Evolutionary conservation across 192 early-diverging fungal genomes (phyloP), one percentile per base, ranked within the genome.

Genomic region (Backusella circina): DNA sequence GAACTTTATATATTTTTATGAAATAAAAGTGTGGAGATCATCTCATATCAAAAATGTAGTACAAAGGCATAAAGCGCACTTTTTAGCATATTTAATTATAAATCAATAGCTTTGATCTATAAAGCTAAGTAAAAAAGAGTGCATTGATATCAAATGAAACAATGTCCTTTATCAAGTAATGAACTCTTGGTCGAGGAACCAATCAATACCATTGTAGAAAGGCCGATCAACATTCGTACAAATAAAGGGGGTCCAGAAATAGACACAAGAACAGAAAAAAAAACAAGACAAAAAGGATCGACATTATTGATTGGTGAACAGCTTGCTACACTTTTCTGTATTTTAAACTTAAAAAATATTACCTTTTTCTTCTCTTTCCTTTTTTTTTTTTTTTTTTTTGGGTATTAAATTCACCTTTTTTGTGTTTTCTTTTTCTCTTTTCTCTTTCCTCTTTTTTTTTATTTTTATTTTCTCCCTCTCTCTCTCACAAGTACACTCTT

Each of bases 141-240:
- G n/a, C 23, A 57, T 57, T 57, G n/a, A 57, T 23, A 57, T 26
- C 8, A 37, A 36, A 67, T 36, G 32, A 21, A 67, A 36, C 33
- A 21, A 67, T 36, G n/a, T 16, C n/a, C 7, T 72, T 35, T 72
- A 35, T 35, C 28, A 57, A 28, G 28, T 71, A 36, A 36, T 33
- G 50, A 21, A 8, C 16, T 9, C 47, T n/a, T 47, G 31, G 4
- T 15, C 0, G n/a, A 72, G 41, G 68, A 70, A 70, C 68, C 68
- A 70, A 70, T 70, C 23, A 70, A 30, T 28, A 6, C 15, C 28
- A 26, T 70, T 15, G 68, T 70, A 70, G 68, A 70, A 70, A 70
- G 68, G 39, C 68, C 68, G 68, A 57, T 72, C 70, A 54, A 54
- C n/a, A 32, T 28, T 39, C 37, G 16, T 33, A 38, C 33, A 26